Evolutionary conservation across 306 rosid species (phyloP).

Genomic region (Pueraria montana): DNA sequence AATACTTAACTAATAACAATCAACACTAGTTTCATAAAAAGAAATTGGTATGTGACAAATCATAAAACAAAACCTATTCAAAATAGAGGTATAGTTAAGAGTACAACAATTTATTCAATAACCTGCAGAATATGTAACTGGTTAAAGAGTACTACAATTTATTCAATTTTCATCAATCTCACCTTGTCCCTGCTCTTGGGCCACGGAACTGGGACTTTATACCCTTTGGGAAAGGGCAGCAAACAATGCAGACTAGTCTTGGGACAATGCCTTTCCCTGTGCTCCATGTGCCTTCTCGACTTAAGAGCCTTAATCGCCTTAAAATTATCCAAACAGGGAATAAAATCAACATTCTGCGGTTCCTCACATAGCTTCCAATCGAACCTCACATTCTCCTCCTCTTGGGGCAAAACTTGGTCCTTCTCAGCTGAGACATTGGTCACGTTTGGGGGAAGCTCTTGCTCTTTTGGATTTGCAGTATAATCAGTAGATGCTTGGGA

Average conservation of each 20-base stretch:
- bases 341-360: slow-evolving; percentile 60
- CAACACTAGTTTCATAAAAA: slow-evolving; percentile 13
- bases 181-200: slow-evolving; percentile 99
- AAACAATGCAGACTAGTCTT: slow-evolving; percentile 60
- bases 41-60: slow-evolving; percentile 23
- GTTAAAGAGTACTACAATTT: background rate
- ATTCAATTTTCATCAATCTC: slow-evolving; percentile 76
- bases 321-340: slow-evolving; percentile 89
- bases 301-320: slow-evolving; percentile 75
- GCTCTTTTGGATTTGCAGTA: slow-evolving; percentile 4
- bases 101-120: background rate
- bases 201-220: slow-evolving; percentile 79
- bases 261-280: slow-evolving; percentile 94
- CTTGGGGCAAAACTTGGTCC: slow-evolving; percentile 32
- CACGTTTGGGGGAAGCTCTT: slow-evolving; percentile 14
- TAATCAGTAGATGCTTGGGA: background rate
- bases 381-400: slow-evolving; percentile 24
- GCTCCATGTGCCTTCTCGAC: slow-evolving; percentile 91
- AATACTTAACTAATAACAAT: slow-evolving; percentile 2
- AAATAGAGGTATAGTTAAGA: background rate
- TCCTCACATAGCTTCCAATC: slow-evolving; percentile 78
- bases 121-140: background rate
- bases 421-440: slow-evolving; percentile 12
- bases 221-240: slow-evolving; percentile 78
- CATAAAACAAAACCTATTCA: slow-evolving; percentile 35